These are phyloP conservation scores for Candida sanyaensis DNA, from an alignment of 1,139 yeast genomes.

Conservation along the genomic window DNA sequence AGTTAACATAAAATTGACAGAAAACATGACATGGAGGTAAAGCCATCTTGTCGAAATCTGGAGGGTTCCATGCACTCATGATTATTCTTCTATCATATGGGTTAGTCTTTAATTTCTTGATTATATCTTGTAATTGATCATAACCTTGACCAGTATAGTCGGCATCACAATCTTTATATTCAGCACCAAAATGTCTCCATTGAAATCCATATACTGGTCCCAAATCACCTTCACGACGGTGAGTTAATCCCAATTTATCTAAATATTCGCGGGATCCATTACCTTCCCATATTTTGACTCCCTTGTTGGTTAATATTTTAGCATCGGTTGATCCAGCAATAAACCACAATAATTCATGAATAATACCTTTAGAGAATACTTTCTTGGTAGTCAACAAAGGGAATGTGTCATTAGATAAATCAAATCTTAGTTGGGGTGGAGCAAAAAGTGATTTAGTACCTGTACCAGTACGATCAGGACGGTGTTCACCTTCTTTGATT, in stretches of 20 bases:
- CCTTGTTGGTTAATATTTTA: conserved; percentile 70
- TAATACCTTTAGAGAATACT: conserved; percentile 86
- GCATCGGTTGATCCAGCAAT: conserved; percentile 90
- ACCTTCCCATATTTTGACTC: conserved; percentile 98
- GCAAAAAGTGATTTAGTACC: conserved; percentile 91
- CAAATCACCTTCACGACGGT: conserved; percentile 88
- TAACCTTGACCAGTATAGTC: conserved; percentile 87
- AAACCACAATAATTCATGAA: conserved; percentile 92
- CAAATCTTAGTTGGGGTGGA: conserved; percentile 92
- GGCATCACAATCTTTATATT: conserved; percentile 79
- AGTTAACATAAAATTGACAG: conserved; percentile 89
- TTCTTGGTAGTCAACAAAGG: conserved; percentile 92
- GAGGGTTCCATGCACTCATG: conserved; percentile 98
- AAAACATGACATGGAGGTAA: conserved; percentile 98
- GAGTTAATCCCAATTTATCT: conserved; percentile 75
- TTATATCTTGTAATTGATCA: conserved; percentile 84
- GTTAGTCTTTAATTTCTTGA: conserved; percentile 75
- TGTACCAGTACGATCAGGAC: conserved; percentile 97
- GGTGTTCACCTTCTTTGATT: conserved; percentile 79
- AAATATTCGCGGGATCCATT: conserved; percentile 94
- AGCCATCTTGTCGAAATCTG: conserved; percentile 92
- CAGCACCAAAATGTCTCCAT: conserved; percentile 99
- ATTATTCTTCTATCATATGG: conserved; percentile 95
- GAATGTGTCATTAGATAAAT: conserved; percentile 66
- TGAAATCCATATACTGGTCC: conserved; percentile 99